Conservation (phyloP, 1,284 basidiomycete genomes). For the Rugosomyces carneus region DNA sequence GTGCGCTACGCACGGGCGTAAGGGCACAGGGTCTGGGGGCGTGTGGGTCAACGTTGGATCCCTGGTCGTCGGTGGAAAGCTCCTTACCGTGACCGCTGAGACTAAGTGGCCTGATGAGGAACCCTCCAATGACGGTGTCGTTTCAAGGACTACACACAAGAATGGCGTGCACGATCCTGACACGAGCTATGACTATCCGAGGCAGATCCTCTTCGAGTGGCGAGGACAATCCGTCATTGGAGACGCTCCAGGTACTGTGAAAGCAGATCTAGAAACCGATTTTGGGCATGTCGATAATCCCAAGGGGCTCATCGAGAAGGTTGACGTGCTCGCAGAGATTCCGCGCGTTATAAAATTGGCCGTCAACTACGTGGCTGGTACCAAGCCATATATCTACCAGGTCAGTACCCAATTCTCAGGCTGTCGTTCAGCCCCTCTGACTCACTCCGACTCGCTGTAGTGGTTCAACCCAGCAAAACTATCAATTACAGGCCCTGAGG, state of each 20-base stretch:
- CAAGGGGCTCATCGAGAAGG: constrained; percentile 90
- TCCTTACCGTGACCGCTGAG: constrained; percentile 68
- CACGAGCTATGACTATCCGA: constrained; percentile 82
- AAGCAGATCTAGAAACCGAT: constrained; percentile 50
- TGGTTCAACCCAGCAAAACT: constrained; percentile 78
- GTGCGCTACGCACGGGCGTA: constrained; percentile 65
- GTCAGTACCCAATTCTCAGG: constrained; percentile 32
- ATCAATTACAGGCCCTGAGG: constrained; percentile 58
- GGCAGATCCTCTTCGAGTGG: constrained; percentile 74
- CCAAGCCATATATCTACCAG: constrained; percentile 93
- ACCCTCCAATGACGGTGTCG: constrained; percentile 35
- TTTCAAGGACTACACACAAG: constrained; percentile 69
- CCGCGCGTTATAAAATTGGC: constrained; percentile 87
- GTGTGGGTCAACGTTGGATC: constrained; percentile 83
- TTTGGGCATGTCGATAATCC: constrained; percentile 50
- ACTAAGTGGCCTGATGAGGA: constrained; percentile 62
- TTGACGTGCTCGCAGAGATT: constrained; percentile 95
- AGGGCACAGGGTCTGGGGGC: constrained; percentile 72
- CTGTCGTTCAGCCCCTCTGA: constrained; percentile 1
- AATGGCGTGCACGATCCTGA: constrained; percentile 58
- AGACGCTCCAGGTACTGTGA: constrained; percentile 48
- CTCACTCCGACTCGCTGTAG: constrained; percentile 33
- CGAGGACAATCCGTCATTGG: constrained; percentile 57
- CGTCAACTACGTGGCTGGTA: constrained; percentile 86
- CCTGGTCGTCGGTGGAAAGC: constrained; percentile 73